A percentile compares a stretch with the other conserved stretches of the same genome.
phyloP scores from a whole-genome alignment of 228 moss, liverwort and hornwort species.

The Sphagnum magellanicum region DNA sequence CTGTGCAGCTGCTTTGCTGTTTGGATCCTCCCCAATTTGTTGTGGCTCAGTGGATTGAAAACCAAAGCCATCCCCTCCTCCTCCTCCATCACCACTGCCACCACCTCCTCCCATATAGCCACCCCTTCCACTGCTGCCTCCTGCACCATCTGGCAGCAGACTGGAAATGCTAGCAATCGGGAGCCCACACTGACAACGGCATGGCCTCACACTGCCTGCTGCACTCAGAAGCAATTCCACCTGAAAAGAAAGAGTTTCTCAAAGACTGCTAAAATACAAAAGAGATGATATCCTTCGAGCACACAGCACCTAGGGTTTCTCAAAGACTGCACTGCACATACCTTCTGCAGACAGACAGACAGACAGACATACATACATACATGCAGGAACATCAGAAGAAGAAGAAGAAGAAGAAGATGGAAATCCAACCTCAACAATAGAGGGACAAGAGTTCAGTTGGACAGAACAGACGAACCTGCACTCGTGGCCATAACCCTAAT shows the following conservation, averaged over 20 bases:
- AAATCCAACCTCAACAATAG: not conserved
- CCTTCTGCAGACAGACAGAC: not conserved
- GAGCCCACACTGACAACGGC: conserved; percentile 37
- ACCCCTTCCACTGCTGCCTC: conserved; percentile 60
- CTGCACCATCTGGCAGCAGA: conserved; percentile 23
- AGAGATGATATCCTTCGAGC: not conserved
- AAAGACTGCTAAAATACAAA: not conserved
- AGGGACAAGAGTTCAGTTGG: not conserved
- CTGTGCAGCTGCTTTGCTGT: conserved; percentile 35
- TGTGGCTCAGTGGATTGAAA: conserved; percentile 47
- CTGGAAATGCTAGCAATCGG: conserved; percentile 43
- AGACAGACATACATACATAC: not conserved
- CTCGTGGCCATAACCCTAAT: conserved; percentile 26
- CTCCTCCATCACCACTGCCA: conserved; percentile 65
- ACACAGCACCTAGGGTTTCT: not conserved
- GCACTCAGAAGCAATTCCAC: conserved; percentile 40
- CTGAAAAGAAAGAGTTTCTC: conserved; percentile 6
- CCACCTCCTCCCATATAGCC: conserved; percentile 59
- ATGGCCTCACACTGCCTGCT: conserved; percentile 23
- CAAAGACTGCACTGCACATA: not conserved
- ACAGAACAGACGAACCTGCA: conserved; percentile 25
- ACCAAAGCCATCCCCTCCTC: conserved; percentile 52
- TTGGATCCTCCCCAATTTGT: conserved; percentile 27
- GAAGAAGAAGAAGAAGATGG: not conserved
- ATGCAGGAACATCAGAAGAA: not conserved